Evolutionary conservation across 495 filamentous ascomycete species (phyloP).

Genomic region (Penicillium ochrochloron): DNA sequence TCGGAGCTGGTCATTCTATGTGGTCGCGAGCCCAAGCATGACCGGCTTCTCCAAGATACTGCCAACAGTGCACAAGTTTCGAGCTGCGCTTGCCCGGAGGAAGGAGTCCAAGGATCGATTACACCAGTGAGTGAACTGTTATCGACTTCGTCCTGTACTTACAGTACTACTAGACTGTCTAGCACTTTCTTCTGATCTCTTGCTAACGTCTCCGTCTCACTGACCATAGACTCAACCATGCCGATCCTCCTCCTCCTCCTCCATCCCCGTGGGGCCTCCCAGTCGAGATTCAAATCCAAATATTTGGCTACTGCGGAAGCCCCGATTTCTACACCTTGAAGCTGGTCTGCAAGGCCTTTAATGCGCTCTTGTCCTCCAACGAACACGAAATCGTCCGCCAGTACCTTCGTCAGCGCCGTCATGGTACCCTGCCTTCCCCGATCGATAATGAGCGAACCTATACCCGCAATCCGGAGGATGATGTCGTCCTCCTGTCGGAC

Average conservation of each 20-base stretch:
- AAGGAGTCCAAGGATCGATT: slow-evolving; percentile 35
- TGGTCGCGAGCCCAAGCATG: slow-evolving; percentile 39
- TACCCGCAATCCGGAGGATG: slow-evolving; percentile 51
- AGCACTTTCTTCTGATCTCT: background rate
- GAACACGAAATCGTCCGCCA: slow-evolving; percentile 48
- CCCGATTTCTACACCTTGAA: slow-evolving; percentile 43
- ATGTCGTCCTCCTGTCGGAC: slow-evolving; percentile 52
- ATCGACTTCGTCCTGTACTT: background rate
- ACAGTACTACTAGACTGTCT: background rate
- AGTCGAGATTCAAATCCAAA: slow-evolving; percentile 50
- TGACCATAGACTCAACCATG: slow-evolving; percentile 20
- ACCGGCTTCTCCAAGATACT: slow-evolving; percentile 42
- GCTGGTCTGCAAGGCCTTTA: slow-evolving; percentile 48
- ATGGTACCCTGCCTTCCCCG: slow-evolving; percentile 52
- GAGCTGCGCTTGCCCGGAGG: slow-evolving; percentile 41
- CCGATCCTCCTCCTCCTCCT: slow-evolving; percentile 24
- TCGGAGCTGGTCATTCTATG: slow-evolving; percentile 39
- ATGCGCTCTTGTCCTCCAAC: slow-evolving; percentile 40
- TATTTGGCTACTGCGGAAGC: slow-evolving; percentile 49
- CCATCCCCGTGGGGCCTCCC: slow-evolving; percentile 49
- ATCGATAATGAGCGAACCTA: slow-evolving; percentile 45
- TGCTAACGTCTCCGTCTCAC: background rate
- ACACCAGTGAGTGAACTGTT: slow-evolving; percentile 20
- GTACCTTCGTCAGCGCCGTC: slow-evolving; percentile 50
- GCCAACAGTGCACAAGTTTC: slow-evolving; percentile 40